Conservation (phyloP, 1,139 yeast genomes). For the Pichia inconspicua region DNA sequence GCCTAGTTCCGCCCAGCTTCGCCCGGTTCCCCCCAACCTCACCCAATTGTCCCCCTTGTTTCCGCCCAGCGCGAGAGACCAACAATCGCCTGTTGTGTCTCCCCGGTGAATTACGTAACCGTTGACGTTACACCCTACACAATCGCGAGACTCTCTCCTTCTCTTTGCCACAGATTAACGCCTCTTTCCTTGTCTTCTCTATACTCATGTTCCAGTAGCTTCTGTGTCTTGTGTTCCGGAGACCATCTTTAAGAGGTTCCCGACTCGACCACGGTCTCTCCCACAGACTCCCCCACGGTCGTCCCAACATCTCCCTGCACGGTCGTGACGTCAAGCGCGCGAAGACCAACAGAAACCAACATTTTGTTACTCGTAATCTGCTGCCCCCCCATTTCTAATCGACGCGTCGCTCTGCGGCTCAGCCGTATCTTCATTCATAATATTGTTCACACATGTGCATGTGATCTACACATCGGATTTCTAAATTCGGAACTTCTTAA, state of each 20-base stretch:
- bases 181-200: neutral
- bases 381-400: neutral
- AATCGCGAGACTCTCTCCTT: neutral
- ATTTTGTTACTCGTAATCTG: neutral
- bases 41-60: neutral
- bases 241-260: neutral
- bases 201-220: no score
- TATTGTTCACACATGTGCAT: no score
- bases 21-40: no score
- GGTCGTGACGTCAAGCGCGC: neutral
- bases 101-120: neutral
- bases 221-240: no score
- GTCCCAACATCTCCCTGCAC: neutral
- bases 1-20: no score
- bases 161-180: neutral
- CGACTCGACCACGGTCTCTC: neutral
- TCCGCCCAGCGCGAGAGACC: neutral
- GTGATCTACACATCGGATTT: no score
- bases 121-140: neutral
- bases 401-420: neutral
- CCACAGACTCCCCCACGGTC: neutral
- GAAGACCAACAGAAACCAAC: neutral
- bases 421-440: neutral
- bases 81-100: neutral
- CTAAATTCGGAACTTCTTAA: no score